phyloP scores from a whole-genome alignment of 805 yeast genomes.

The Yarrowia yakushimensis region DNA sequence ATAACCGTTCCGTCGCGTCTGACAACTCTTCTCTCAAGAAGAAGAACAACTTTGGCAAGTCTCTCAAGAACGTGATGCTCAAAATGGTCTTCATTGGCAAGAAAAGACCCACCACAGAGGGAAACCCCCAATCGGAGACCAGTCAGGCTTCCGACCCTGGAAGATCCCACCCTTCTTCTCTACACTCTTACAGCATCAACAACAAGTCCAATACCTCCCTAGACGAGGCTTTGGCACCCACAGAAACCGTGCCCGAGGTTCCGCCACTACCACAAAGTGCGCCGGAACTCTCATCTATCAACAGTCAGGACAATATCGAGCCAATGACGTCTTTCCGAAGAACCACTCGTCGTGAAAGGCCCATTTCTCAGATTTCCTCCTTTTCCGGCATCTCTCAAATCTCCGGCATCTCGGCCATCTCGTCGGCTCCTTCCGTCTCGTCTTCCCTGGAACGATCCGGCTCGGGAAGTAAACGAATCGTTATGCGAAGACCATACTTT shows the following conservation, averaged over 20 bases:
- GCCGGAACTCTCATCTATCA: neutral
- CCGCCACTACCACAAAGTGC: constrained; percentile 9
- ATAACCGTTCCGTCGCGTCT: constrained; percentile 1
- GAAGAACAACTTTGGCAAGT: constrained; percentile 21
- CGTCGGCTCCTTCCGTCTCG: constrained; percentile 30
- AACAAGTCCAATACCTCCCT: neutral
- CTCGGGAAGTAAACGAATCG: constrained; percentile 4
- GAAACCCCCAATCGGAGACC: neutral
- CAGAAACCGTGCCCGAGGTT: neutral
- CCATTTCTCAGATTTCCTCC: constrained; percentile 49
- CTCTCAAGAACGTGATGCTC: constrained; percentile 27
- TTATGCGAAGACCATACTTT: constrained; percentile 27
- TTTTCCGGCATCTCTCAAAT: constrained; percentile 52
- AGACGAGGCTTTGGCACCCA: neutral
- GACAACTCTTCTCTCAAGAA: constrained; percentile 1
- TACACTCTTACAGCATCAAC: constrained; percentile 4
- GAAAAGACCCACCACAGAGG: neutral
- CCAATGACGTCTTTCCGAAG: constrained; percentile 2
- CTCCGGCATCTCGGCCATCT: constrained; percentile 41
- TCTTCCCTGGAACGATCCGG: constrained; percentile 28
- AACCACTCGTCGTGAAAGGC: constrained; percentile 38
- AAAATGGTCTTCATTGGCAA: constrained; percentile 24
- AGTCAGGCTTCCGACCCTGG: neutral
- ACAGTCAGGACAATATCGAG: constrained; percentile 2
- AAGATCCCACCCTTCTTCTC: neutral